A percentile compares a stretch with the other conserved stretches of the same genome.
phyloP scores from a whole-genome alignment of 208 protist species.

The Leptomonas pyrrhocoris region DNA sequence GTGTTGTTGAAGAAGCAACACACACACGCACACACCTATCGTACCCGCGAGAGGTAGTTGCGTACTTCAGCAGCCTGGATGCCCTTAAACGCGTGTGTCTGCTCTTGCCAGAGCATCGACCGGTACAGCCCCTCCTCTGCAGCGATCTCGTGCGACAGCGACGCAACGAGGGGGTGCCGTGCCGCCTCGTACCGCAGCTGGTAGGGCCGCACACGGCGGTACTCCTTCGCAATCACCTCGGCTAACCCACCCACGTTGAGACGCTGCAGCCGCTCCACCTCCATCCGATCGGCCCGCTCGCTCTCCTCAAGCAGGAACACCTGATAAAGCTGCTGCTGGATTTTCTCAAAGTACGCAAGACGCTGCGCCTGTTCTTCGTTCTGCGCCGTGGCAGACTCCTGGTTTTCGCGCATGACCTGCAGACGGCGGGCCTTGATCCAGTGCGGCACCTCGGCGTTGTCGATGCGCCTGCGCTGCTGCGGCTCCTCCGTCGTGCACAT shows the following conservation, averaged over 20 bases:
- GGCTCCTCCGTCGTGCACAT: constrained; percentile 18
- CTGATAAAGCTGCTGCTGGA: constrained; percentile 34
- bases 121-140: constrained; percentile 33
- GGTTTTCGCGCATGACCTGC: constrained; percentile 29
- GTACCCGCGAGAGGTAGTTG: constrained; percentile 16
- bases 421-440: constrained; percentile 33
- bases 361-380: constrained; percentile 17
- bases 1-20: too few relatives aligned
- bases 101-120: constrained; percentile 27
- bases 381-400: constrained; percentile 18
- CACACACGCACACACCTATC: constrained; percentile 5
- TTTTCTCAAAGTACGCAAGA: constrained; percentile 21
- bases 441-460: constrained; percentile 18
- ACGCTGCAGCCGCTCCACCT: constrained; percentile 34
- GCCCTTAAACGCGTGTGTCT: constrained; percentile 22
- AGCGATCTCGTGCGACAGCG: constrained; percentile 21
- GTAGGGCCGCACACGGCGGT: constrained; percentile 24
- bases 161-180: constrained; percentile 13
- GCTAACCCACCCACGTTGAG: constrained; percentile 25
- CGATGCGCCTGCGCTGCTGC: constrained; percentile 14
- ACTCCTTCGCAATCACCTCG: constrained; percentile 29
- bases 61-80: constrained; percentile 26
- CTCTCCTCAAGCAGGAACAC: constrained; percentile 28
- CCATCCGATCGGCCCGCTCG: constrained; percentile 26
- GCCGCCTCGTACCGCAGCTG: constrained; percentile 31